A percentile compares a stretch with the other conserved stretches of the same genome.
These are phyloP conservation scores for Cercophora newfieldiana DNA, from an alignment of 495 filamentous ascomycete species.

Conservation along the genomic window DNA sequence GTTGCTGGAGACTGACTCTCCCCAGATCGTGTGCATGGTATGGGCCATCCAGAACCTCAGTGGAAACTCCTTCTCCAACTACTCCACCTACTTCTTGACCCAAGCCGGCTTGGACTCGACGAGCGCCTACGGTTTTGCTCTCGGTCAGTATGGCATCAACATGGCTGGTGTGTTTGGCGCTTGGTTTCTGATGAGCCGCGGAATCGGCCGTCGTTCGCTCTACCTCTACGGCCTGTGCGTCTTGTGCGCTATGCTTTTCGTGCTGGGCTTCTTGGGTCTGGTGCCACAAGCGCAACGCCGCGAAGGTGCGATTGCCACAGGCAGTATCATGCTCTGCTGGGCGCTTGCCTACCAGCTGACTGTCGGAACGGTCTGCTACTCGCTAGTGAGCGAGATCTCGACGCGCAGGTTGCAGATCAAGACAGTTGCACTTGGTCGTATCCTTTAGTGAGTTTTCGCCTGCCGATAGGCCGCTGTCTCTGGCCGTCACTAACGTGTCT, in stretches of 20 bases:
- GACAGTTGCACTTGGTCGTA: slow-evolving; percentile 64
- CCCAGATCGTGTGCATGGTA: slow-evolving; percentile 66
- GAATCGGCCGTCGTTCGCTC: slow-evolving; percentile 68
- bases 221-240: slow-evolving; percentile 68
- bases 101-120: slow-evolving; percentile 64
- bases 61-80: slow-evolving; percentile 78
- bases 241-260: slow-evolving; percentile 64
- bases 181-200: slow-evolving; percentile 70
- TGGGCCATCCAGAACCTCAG: slow-evolving; percentile 84
- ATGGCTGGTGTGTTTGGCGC: slow-evolving; percentile 71
- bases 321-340: slow-evolving; percentile 71
- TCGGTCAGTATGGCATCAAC: slow-evolving; percentile 76
- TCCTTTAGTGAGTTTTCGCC: slow-evolving; percentile 56
- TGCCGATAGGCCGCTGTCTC: no score
- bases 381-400: slow-evolving; percentile 72
- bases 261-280: slow-evolving; percentile 73
- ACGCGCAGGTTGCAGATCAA: slow-evolving; percentile 75
- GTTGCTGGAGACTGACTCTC: neutral
- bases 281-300: slow-evolving; percentile 54
- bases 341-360: slow-evolving; percentile 73
- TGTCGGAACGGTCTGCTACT: slow-evolving; percentile 78
- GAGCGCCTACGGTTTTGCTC: slow-evolving; percentile 66
- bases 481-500: slow-evolving; percentile 20
- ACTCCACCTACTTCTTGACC: slow-evolving; percentile 74
- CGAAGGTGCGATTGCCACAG: slow-evolving; percentile 63